Conservation (phyloP, 2,329 filamentous ascomycete genomes). For the Paracoccidioides brasiliensis region DNA sequence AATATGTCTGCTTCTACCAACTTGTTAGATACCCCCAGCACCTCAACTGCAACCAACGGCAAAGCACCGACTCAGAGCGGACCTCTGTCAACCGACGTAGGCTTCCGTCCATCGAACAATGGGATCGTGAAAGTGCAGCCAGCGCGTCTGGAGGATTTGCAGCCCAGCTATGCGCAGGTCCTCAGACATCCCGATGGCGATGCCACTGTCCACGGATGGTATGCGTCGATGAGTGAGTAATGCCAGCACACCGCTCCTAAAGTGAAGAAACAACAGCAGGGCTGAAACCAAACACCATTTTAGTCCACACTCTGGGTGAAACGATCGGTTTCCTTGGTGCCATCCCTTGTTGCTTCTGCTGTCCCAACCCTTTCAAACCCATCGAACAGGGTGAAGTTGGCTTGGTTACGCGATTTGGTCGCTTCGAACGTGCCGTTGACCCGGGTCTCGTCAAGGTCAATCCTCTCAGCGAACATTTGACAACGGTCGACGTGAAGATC, state of each 20-base stretch:
- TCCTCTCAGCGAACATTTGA: slow-evolving; percentile 76
- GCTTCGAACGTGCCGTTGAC: slow-evolving; percentile 88
- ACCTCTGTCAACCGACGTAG: slow-evolving; percentile 13
- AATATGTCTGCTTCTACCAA: not conserved
- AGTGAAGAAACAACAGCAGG: not conserved
- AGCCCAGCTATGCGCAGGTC: slow-evolving; percentile 62
- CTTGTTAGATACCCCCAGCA: not conserved
- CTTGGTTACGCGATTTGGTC: slow-evolving; percentile 87
- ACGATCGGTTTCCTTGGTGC: slow-evolving; percentile 69
- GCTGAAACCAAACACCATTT: slow-evolving; percentile 6
- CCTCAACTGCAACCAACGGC: not conserved
- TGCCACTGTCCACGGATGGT: slow-evolving; percentile 68
- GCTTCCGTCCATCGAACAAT: slow-evolving; percentile 36
- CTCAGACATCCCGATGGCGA: slow-evolving; percentile 50
- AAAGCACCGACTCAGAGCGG: slow-evolving; percentile 5
- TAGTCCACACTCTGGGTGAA: slow-evolving; percentile 58
- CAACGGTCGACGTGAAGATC: slow-evolving; percentile 96
- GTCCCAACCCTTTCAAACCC: slow-evolving; percentile 90
- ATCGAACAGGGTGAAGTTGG: slow-evolving; percentile 90
- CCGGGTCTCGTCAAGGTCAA: slow-evolving; percentile 97
- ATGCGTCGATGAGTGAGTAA: slow-evolving; percentile 65
- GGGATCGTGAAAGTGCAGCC: slow-evolving; percentile 60
- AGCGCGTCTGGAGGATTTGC: slow-evolving; percentile 68
- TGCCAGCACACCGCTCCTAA: not conserved
- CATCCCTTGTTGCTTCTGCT: slow-evolving; percentile 79